Percentiles rank a stretch among this genome's conserved stretches.
Conservation (phyloP, 1,284 basidiomycete species). For the Sutorius eximius region DNA sequence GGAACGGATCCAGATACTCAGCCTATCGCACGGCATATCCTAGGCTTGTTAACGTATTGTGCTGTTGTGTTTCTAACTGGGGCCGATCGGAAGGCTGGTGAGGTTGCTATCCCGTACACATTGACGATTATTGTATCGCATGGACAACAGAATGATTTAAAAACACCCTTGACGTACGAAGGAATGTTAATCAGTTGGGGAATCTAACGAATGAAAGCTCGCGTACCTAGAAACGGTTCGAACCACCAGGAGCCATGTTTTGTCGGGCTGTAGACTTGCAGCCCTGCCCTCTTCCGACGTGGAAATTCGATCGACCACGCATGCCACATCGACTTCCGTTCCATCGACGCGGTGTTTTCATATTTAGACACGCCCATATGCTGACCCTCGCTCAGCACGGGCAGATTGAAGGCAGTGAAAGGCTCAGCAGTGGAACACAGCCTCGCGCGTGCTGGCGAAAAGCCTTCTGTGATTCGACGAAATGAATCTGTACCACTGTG, state of each 20-base stretch:
- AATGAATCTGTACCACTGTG: too few relatives aligned
- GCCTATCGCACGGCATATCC: slow-evolving; percentile 31
- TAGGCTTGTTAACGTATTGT: not conserved
- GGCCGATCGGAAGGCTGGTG: not conserved
- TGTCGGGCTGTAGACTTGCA: too few relatives aligned
- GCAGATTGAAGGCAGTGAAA: not conserved
- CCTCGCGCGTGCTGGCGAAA: not conserved
- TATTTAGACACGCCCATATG: not conserved
- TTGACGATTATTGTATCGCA: not conserved
- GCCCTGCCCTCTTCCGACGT: too few relatives aligned
- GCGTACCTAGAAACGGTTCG: not conserved
- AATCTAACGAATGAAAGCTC: not conserved
- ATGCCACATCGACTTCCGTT: not conserved
- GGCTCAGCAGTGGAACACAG: not conserved
- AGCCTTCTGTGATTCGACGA: not conserved
- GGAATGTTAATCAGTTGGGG: not conserved
- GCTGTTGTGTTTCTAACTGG: not conserved
- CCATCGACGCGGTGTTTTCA: not conserved
- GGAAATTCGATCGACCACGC: not conserved
- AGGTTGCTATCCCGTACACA: not conserved
- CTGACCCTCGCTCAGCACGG: not conserved
- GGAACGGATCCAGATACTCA: slow-evolving; percentile 65
- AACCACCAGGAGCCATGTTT: too few relatives aligned
- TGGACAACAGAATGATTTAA: not conserved
- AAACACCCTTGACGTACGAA: not conserved